These are phyloP conservation scores for Leucaena leucocephala DNA, from an alignment of 306 rosid genomes.

Conservation along the genomic window DNA sequence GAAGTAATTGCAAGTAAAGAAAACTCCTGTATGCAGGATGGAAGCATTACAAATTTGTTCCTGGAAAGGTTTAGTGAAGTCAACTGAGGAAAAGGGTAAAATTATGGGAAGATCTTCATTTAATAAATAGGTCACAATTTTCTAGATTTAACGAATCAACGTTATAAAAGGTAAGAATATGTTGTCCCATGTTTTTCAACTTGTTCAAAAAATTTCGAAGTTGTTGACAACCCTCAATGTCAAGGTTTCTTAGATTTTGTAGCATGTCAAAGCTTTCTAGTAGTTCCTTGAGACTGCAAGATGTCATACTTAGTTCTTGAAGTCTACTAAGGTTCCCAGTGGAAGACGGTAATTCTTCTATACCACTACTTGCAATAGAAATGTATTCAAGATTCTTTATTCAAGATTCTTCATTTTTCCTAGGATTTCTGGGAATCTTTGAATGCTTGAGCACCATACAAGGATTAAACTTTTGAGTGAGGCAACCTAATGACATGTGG, in stretches of 20 bases:
- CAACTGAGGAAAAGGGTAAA: slow-evolving; percentile 43
- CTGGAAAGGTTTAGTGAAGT: slow-evolving; percentile 40
- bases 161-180: slow-evolving; percentile 26
- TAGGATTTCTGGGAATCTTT: slow-evolving; percentile 42
- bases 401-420: slow-evolving; percentile 49
- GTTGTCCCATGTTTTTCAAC: slow-evolving; percentile 29
- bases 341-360: slow-evolving; percentile 47
- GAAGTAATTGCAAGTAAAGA: slow-evolving; percentile 39
- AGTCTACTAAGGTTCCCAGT: slow-evolving; percentile 47
- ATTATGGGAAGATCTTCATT: slow-evolving; percentile 52
- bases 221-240: slow-evolving; percentile 46
- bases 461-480: slow-evolving; percentile 45
- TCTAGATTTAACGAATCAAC: slow-evolving; percentile 42
- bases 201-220: slow-evolving; percentile 35
- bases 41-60: slow-evolving; percentile 38
- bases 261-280: slow-evolving; percentile 38
- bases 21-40: slow-evolving; percentile 39
- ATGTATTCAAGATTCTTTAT: no score
- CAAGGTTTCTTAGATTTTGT: slow-evolving; percentile 45
- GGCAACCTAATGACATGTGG: slow-evolving; percentile 32
- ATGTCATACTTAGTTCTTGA: slow-evolving; percentile 42
- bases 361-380: slow-evolving; percentile 43
- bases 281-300: slow-evolving; percentile 50
- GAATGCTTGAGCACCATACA: slow-evolving; percentile 46
- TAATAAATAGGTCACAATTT: slow-evolving; percentile 39